Evolutionary conservation across 257 asterid species (phyloP).

Genomic region (Gentiana dahurica): DNA sequence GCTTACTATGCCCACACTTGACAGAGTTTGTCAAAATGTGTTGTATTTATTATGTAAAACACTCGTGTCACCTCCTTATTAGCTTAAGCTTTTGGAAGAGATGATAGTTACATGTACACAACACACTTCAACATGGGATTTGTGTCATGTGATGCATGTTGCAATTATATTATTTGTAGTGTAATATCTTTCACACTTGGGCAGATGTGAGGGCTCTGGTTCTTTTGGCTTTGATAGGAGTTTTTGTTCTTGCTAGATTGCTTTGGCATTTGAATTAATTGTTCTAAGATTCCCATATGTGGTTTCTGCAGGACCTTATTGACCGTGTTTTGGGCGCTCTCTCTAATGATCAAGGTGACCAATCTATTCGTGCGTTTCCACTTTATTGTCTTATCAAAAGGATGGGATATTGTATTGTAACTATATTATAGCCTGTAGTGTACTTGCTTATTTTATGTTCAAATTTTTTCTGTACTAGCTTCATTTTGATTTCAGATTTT

Average conservation of each 20-base stretch:
- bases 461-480: background rate
- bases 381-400: background rate
- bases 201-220: background rate
- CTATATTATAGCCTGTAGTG: background rate
- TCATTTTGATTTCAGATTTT: background rate
- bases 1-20: no score
- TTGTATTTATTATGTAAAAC: no score
- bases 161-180: no score
- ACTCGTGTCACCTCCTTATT: no score
- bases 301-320: constrained; percentile 71
- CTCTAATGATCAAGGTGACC: constrained; percentile 73
- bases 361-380: background rate
- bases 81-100: no score
- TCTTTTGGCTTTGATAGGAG: background rate
- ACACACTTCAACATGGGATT: no score
- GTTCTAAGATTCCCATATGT: constrained; percentile 1
- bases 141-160: no score
- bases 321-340: constrained; percentile 73
- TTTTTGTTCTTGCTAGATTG: background rate
- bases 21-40: no score
- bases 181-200: background rate
- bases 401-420: background rate
- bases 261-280: background rate
- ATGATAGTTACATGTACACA: no score
- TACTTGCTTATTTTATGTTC: background rate